Conservation (phyloP, 768 basidiomycete genomes). For the Strobilomyces dryophilus region DNA sequence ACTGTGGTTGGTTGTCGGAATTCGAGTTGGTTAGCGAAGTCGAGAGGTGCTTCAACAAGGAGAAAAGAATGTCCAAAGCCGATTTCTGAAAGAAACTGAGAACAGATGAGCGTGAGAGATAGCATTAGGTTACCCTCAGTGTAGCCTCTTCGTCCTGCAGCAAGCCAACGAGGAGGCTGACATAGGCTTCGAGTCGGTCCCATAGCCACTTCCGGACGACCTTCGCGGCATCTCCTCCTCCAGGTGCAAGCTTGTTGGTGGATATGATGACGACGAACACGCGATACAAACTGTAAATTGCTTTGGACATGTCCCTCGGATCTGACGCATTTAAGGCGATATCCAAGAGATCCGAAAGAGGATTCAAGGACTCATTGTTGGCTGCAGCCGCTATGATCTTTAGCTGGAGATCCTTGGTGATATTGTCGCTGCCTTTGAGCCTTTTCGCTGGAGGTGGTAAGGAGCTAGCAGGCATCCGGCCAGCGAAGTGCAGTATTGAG, state of each 20-base stretch:
- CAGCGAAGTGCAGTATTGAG: background rate
- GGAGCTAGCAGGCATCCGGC: conserved; percentile 35
- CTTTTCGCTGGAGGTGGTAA: conserved; percentile 52
- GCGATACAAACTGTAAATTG: conserved; percentile 79
- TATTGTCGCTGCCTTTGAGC: conserved; percentile 25
- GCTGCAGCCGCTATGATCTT: conserved; percentile 51
- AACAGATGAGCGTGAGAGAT: background rate
- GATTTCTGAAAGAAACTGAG: conserved; percentile 46
- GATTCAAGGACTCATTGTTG: conserved; percentile 65
- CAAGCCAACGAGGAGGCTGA: conserved; percentile 62
- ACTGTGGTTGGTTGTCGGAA: conserved; percentile 50
- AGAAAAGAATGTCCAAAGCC: conserved; percentile 70
- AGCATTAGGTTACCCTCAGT: conserved; percentile 54
- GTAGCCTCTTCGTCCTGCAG: conserved; percentile 74
- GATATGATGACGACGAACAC: conserved; percentile 64
- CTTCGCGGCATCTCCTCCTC: conserved; percentile 50
- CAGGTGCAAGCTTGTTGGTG: conserved; percentile 49
- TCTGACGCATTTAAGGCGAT: conserved; percentile 46
- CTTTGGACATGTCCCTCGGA: conserved; percentile 62
- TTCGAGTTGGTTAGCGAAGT: conserved; percentile 47
- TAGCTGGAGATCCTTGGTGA: conserved; percentile 49
- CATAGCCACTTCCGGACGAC: conserved; percentile 76
- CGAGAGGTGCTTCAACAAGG: conserved; percentile 75
- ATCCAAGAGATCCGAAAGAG: conserved; percentile 68
- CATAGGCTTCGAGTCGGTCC: conserved; percentile 68